A percentile compares a stretch with the other conserved stretches of the same genome.
Evolutionary conservation across 805 yeast species (phyloP).

Genomic region (Starmera dryadoides): DNA sequence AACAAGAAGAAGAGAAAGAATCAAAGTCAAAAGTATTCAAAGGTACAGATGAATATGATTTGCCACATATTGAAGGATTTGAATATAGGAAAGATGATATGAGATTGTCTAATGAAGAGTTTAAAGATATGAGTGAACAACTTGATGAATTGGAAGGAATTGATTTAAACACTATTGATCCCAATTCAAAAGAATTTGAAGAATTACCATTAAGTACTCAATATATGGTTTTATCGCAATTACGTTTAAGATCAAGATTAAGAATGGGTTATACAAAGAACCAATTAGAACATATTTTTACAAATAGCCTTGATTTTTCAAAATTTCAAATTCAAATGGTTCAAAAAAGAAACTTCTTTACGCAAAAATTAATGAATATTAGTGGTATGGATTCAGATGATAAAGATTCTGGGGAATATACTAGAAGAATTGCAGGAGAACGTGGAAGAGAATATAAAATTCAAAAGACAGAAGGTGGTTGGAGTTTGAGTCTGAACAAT

Average conservation of each 20-base stretch:
- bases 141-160: constrained; percentile 60
- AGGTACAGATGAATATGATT: constrained; percentile 74
- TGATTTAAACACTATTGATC: constrained; percentile 71
- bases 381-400: constrained; percentile 63
- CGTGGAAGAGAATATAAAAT: constrained; percentile 69
- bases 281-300: constrained; percentile 77
- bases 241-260: constrained; percentile 77
- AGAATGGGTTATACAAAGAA: constrained; percentile 93
- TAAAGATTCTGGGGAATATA: constrained; percentile 25
- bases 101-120: constrained; percentile 70
- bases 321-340: constrained; percentile 91
- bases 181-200: constrained; percentile 70
- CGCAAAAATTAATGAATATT: constrained; percentile 79
- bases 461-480: constrained; percentile 73
- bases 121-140: constrained; percentile 49
- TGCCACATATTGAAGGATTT: constrained; percentile 63
- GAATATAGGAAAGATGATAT: constrained; percentile 50
- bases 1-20: background rate
- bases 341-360: constrained; percentile 80
- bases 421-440: constrained; percentile 73
- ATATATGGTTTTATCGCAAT: constrained; percentile 78
- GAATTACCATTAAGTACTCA: constrained; percentile 79
- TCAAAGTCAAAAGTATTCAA: constrained; percentile 26
- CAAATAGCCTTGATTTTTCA: constrained; percentile 84
- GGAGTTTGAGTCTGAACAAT: constrained; percentile 61